Evolutionary conservation across 2,329 filamentous ascomycete species (phyloP), one percentile per base, ranked within the genome.

Genomic region (Arthrobotrys sinensis): DNA sequence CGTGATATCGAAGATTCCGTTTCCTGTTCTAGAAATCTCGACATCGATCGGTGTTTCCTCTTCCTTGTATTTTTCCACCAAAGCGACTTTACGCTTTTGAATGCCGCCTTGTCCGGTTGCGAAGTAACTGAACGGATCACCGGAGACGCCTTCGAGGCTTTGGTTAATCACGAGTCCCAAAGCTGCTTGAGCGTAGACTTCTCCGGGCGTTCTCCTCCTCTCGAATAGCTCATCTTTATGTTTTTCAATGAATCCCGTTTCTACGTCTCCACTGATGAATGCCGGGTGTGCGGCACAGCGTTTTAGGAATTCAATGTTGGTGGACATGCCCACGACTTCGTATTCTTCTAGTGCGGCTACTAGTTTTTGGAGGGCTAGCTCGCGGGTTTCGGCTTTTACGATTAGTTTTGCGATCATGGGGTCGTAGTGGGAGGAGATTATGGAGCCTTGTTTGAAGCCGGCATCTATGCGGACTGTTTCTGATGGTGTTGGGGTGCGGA

Each of bases 331-430:
- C 1, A 95, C 96, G 10, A 99, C 91, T 85, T 99, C 93, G 83
- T 98, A 99, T 57, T 93, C 89, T 80, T 93, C 91, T 10, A 99
- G 86, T 0, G 96, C 94, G 3, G 91, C 87, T 43, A 90, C 90
- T 76, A 99, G 87, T 84, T 93, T 96, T 75, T 92, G 90, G 62
- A 99, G 91, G 2, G 94, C 93, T 28, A 92, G 91, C 83, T 92
- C 89, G 76, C 96, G 89, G 71, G 91, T 91, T 14, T 90, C 88
- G 0, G 93, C 96, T 73, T 93, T 90, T 4, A 98, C 93, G 81
- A 99, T 99, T 65, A 99, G 89, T 85, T 99, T 99, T 52, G 96
- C 93, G 81, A 99, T 97, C 96, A 99, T 99, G 32, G 96, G 96
- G 82, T 99, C 96, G 84, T 99, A 99, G 68, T 96, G 93, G 75